Evolutionary conservation across 1,284 basidiomycete species (phyloP).

Genomic region (Leccinum pseudoinsigne): DNA sequence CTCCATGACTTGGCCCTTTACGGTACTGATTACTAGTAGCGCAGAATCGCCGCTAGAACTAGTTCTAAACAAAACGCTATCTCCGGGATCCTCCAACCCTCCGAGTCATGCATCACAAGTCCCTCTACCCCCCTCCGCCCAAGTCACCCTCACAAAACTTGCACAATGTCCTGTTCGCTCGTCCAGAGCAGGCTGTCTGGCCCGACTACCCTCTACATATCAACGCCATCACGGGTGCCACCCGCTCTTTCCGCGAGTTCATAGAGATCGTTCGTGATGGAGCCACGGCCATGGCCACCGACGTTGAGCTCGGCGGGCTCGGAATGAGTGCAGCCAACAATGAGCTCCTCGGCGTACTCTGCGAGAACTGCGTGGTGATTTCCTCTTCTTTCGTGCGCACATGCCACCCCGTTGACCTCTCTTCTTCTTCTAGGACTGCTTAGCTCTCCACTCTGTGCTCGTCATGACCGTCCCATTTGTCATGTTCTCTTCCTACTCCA

Average conservation of each 20-base stretch:
- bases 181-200: constrained; percentile 51
- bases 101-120: constrained; percentile 38
- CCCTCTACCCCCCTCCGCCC: constrained; percentile 40
- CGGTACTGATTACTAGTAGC: too few relatives aligned
- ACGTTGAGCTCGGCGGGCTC: constrained; percentile 51
- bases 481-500: constrained; percentile 63
- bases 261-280: constrained; percentile 50
- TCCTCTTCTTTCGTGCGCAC: constrained; percentile 14
- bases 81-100: too few relatives aligned
- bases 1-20: too few relatives aligned
- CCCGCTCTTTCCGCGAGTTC: constrained; percentile 49
- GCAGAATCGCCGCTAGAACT: too few relatives aligned
- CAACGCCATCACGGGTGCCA: constrained; percentile 52
- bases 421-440: constrained; percentile 53
- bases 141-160: constrained; percentile 49
- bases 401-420: background rate
- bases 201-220: constrained; percentile 57
- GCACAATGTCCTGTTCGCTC: constrained; percentile 55
- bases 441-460: constrained; percentile 56
- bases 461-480: constrained; percentile 59
- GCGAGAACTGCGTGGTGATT: constrained; percentile 63
- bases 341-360: constrained; percentile 68
- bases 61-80: too few relatives aligned
- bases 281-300: constrained; percentile 54
- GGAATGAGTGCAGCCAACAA: constrained; percentile 45